Base-by-base conservation (phyloP, 805 yeast species). In the Cyberlindnera samutprakarnensis region DNA sequence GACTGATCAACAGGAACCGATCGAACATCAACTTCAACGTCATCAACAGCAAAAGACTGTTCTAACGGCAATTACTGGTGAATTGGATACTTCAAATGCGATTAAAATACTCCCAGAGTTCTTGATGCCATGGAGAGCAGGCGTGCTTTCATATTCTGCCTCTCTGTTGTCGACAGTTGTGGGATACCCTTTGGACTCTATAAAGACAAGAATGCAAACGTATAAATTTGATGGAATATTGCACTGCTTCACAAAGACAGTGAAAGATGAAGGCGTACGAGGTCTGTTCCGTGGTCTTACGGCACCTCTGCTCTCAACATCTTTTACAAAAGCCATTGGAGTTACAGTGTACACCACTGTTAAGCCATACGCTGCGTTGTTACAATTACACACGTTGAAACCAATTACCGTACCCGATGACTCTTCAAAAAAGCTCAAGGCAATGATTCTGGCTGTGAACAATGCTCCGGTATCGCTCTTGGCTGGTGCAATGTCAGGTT, bases 171-270 rank as follows among this genome's bases (percentile, higher is more conserved):
- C 87, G 14, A 78, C 87, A 2, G 61, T 73, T 4, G 67, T 76
- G n/a, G 94, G 92, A 14, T 85, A 77, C 47, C 95, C 95, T 1
- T 56, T 85, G 30, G 95, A 85, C 51, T 79, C 92, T n/a, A 64
- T 86, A 37, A 85, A 85, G 54, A 86, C 94, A 0, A 63, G 95
- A 38, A 77, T 82, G 76, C 95, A 85, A 53, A 80, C 94, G 0
- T 79, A 82, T 42, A 64, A 69, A 33, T 84, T 73, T 57, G 59
- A 60, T 12, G 66, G 72, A 31, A 67, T 78, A 18, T 52, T 64
- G 31, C 74, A 72, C 34, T 83, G 94, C 49, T 59, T 79, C 14
- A 47, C 49, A 22, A 58, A 66, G 27, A 78, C 94, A 0, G 59
- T 72, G 18, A 45, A 51, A 7, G 53, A 61, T 8, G 95, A 82